Evolutionary conservation across 192 early-diverging fungal species (phyloP).

Genomic region (Kickxella alabastrina): DNA sequence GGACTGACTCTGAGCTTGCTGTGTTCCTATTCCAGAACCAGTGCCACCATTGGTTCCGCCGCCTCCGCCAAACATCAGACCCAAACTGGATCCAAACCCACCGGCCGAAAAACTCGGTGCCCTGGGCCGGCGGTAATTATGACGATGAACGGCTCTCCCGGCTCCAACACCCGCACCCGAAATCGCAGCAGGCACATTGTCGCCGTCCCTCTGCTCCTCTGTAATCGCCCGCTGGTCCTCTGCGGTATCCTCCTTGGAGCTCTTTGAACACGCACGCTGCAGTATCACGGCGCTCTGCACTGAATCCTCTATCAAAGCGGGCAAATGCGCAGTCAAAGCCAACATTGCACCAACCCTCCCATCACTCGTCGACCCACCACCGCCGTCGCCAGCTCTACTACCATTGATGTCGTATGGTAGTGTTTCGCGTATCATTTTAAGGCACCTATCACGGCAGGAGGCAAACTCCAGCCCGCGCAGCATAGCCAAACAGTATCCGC

Average conservation of each 20-base stretch:
- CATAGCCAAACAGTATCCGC: slow-evolving; percentile 27
- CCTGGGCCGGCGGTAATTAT: slow-evolving; percentile 18
- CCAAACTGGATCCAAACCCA: slow-evolving; percentile 28
- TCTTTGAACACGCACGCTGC: slow-evolving; percentile 3
- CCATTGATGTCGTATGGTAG: slow-evolving; percentile 10
- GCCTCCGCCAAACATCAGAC: slow-evolving; percentile 43
- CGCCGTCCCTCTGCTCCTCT: not conserved
- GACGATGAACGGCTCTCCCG: slow-evolving; percentile 9
- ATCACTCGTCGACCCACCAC: not conserved
- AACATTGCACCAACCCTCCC: slow-evolving; percentile 26
- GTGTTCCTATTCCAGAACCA: not conserved
- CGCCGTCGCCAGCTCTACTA: not conserved
- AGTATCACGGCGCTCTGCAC: slow-evolving; percentile 1
- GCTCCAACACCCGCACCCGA: not conserved
- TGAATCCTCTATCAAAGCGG: slow-evolving; percentile 19
- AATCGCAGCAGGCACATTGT: not conserved
- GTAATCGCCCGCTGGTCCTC: not conserved
- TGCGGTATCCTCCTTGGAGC: not conserved
- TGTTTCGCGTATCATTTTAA: slow-evolving; percentile 23
- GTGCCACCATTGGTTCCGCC: no score
- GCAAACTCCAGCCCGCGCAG: slow-evolving; percentile 40
- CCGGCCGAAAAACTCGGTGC: slow-evolving; percentile 12
- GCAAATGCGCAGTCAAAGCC: slow-evolving; percentile 24
- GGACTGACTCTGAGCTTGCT: no score
- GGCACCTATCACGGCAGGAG: slow-evolving; percentile 32